Conservation (phyloP, 306 rosid genomes). For the Alnus rubra region DNA sequence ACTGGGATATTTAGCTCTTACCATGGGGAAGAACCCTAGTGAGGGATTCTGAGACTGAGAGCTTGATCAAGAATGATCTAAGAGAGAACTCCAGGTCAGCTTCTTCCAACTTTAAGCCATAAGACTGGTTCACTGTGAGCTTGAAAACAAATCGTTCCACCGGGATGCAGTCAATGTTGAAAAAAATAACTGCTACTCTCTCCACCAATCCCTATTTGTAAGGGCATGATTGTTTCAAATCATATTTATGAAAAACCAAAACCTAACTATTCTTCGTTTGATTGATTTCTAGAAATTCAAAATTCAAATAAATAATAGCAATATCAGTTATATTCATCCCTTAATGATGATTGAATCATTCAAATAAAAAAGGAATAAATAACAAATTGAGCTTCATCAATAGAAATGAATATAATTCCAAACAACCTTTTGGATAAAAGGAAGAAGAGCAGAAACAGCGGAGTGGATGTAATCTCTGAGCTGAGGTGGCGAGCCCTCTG, state of each 20-base stretch:
- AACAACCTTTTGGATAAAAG: constrained; percentile 71
- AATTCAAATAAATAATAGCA: neutral
- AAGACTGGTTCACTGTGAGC: constrained; percentile 57
- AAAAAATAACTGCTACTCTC: constrained; percentile 75
- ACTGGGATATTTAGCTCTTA: constrained; percentile 17
- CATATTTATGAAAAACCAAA: neutral
- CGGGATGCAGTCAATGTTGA: constrained; percentile 45
- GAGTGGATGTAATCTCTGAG: constrained; percentile 81
- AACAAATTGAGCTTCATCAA: constrained; percentile 8
- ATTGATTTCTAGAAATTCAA: neutral
- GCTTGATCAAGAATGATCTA: constrained; percentile 75
- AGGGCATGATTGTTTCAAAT: constrained; percentile 19
- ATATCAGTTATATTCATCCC: neutral
- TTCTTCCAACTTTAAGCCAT: constrained; percentile 57
- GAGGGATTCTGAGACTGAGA: constrained; percentile 65
- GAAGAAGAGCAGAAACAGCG: constrained; percentile 68
- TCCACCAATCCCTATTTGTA: constrained; percentile 72
- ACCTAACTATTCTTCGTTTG: neutral
- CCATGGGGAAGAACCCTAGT: constrained; percentile 68
- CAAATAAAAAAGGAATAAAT: neutral
- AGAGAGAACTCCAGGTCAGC: constrained; percentile 75
- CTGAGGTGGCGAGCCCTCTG: constrained; percentile 80
- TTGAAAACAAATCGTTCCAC: constrained; percentile 76
- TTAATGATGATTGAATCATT: neutral
- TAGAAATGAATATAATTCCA: constrained; percentile 7